Evolutionary conservation across 495 filamentous ascomycete species (phyloP), one percentile per base, ranked within the genome.

Genomic region (Hamigera avellanea): DNA sequence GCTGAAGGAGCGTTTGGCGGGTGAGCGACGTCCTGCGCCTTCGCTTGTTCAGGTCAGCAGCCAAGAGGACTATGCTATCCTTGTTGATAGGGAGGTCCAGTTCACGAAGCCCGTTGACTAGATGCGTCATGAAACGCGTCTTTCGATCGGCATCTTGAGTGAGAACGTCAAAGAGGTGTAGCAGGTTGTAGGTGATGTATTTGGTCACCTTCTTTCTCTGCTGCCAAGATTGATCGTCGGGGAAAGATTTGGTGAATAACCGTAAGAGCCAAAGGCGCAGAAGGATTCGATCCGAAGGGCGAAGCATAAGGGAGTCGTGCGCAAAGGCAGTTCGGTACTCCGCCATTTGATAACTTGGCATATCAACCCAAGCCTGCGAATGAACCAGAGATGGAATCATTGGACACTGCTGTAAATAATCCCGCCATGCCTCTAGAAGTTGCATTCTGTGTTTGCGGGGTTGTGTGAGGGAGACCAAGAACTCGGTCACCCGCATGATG

Each of bases 261-360:
- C 53, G 50, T 37, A 66, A 43, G 18, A 46, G 28, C 64, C 64
- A 68, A 8, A 68, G 35, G 16, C 64, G 61, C 16, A 57, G 9
- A 1, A 64, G 23, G 2, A 66, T 54, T 19, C 49, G 55, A 7
- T 53, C 6, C 46, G 52, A 2, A 37, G 27, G 16, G 49, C 37
- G n/a, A 45, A 14, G 5, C n/a, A 31, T 27, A 30, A 14, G 12
- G 14, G 10, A 36, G 21, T 26, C 16, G 7, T 25, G 12, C 10
- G n/a, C 34, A 26, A 13, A 27, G 21, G 16, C 19, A 14, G 30
- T 32, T 13, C 15, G 38, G 4, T 23, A 25, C 16, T 13, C 14
- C 14, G 13, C 8, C 7, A 8, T 29, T 16, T 14, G 7, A 14
- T 26, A 7, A 1, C 17, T 7, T 30, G 21, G 38, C 4, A 54